Evolutionary conservation across 495 filamentous ascomycete genomes (phyloP).

Genomic region (Annulohypoxylon nitens): DNA sequence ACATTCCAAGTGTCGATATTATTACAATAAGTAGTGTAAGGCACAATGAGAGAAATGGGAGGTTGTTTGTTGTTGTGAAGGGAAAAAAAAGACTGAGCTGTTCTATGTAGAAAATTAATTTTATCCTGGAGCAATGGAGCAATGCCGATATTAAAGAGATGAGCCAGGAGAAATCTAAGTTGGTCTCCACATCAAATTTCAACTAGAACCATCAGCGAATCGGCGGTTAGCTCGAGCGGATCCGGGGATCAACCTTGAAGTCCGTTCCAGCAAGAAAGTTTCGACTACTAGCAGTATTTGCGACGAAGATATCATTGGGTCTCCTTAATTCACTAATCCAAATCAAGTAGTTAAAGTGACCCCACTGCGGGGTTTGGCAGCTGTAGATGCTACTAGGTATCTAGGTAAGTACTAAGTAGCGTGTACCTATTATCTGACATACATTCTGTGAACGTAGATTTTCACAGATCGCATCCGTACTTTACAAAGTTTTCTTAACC

Average conservation of each 20-base stretch:
- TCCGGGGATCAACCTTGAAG: constrained; percentile 19
- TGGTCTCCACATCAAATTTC: constrained; percentile 42
- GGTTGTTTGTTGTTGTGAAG: constrained; percentile 1
- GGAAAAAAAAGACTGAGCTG: background rate
- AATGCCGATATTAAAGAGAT: constrained; percentile 16
- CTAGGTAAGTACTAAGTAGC: background rate
- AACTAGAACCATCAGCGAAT: constrained; percentile 20
- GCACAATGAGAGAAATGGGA: constrained; percentile 2
- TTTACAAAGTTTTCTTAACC: no score
- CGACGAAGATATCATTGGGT: constrained; percentile 4
- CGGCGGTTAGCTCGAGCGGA: constrained; percentile 5
- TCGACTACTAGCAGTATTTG: no score
- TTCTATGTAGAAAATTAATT: constrained; percentile 30
- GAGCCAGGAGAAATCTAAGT: constrained; percentile 21
- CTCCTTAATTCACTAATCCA: background rate
- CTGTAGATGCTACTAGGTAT: background rate
- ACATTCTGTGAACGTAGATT: no score
- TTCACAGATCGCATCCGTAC: no score
- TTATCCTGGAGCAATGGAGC: constrained; percentile 10
- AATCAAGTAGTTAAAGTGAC: background rate
- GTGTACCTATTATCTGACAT: background rate
- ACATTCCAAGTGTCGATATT: constrained; percentile 22
- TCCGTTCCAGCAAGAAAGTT: background rate
- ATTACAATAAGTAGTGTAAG: constrained; percentile 10
- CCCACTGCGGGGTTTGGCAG: constrained; percentile 13